Conservation (phyloP, 768 basidiomycete genomes). For the Clitopilus hobsonii region DNA sequence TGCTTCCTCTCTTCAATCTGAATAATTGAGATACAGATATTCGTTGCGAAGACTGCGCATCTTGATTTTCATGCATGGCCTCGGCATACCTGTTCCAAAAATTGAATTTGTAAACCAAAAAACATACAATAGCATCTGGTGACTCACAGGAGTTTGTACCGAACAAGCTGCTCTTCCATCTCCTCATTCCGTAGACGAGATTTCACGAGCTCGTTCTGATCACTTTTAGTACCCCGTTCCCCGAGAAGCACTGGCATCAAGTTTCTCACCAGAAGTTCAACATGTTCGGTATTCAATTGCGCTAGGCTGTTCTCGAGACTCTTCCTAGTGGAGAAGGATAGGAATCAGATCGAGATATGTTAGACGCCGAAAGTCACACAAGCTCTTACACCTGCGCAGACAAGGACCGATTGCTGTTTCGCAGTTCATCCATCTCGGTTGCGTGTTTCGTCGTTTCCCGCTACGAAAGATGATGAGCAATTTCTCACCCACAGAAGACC, state of each 20-base stretch:
- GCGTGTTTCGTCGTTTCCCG: conserved; percentile 80
- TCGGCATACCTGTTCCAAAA: conserved; percentile 48
- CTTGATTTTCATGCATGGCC: conserved; percentile 73
- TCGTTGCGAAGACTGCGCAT: conserved; percentile 63
- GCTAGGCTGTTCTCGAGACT: conserved; percentile 73
- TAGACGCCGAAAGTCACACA: neutral
- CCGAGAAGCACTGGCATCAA: neutral
- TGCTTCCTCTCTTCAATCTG: conserved; percentile 35
- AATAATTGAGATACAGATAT: conserved; percentile 48
- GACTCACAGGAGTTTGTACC: conserved; percentile 86
- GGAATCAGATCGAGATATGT: neutral
- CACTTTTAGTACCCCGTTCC: neutral
- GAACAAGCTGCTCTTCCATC: conserved; percentile 88
- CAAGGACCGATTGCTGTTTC: conserved; percentile 74
- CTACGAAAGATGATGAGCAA: conserved; percentile 17
- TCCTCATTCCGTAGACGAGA: conserved; percentile 87
- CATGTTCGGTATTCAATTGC: conserved; percentile 80
- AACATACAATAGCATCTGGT: conserved; percentile 4
- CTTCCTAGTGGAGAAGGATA: conserved; percentile 53
- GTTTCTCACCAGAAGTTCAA: conserved; percentile 55
- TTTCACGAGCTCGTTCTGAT: conserved; percentile 86
- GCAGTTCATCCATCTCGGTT: conserved; percentile 75
- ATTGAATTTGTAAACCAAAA: neutral
- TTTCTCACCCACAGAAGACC: too few relatives aligned
- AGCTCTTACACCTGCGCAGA: conserved; percentile 71